Percentiles rank a stretch among this genome's conserved stretches.
phyloP scores from a whole-genome alignment of 306 rosid species.

The Inga oerstediana region DNA sequence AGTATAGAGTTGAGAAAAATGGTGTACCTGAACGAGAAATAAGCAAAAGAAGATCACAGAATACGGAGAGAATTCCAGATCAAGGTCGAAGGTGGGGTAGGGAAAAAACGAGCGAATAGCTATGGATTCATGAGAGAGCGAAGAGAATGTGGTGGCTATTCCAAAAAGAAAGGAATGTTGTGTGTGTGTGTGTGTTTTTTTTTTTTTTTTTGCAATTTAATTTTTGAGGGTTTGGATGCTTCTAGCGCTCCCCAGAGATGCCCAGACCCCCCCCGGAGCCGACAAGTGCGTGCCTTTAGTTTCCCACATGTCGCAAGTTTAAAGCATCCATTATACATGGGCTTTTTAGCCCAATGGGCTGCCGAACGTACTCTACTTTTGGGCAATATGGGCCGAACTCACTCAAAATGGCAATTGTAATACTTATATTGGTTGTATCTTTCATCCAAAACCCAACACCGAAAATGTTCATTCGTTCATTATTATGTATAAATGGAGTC shows the following conservation, averaged over 20 bases:
- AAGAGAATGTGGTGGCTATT: not conserved
- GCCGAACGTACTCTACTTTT: too few species aligned
- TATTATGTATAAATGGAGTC: too few species aligned
- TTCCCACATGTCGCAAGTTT: not conserved
- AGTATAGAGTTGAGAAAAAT: not conserved
- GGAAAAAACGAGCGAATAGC: not conserved
- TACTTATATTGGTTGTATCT: too few species aligned
- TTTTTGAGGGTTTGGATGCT: not conserved
- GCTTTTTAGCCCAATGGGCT: not conserved
- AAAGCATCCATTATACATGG: not conserved
- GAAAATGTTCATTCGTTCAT: too few species aligned
- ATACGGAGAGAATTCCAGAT: constrained; percentile 5
- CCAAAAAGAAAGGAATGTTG: too few species aligned
- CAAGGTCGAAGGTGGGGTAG: not conserved
- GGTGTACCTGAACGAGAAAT: not conserved
- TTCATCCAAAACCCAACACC: too few species aligned
- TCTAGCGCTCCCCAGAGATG: not conserved
- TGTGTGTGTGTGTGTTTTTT: too few species aligned
- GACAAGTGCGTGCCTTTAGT: not conserved
- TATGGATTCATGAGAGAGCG: not conserved
- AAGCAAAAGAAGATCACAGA: not conserved
- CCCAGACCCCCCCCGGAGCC: too few species aligned
- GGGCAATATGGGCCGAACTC: too few species aligned
- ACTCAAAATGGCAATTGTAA: too few species aligned
- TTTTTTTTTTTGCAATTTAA: not conserved